A percentile compares a stretch with the other conserved stretches of the same genome.
These are phyloP conservation scores for Primulina eburnea DNA, from an alignment of 257 asterid species.

Conservation along the genomic window DNA sequence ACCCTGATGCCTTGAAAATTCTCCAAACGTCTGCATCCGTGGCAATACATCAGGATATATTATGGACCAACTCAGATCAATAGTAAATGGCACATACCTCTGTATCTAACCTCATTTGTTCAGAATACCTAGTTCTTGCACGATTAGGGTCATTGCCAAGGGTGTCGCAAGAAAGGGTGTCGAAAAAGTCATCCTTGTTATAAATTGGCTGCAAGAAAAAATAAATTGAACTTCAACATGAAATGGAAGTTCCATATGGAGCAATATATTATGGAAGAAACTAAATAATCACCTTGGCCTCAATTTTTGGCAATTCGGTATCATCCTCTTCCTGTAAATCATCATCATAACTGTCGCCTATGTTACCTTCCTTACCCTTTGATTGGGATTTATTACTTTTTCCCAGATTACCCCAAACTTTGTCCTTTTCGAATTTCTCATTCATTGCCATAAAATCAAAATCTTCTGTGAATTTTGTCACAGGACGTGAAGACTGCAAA, in stretches of 20 bases:
- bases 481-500: conserved; percentile 60
- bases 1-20: conserved; percentile 74
- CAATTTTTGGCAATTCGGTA: conserved; percentile 56
- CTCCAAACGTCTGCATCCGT: conserved; percentile 85
- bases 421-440: conserved; percentile 94
- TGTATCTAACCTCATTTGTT: conserved; percentile 86
- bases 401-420: conserved; percentile 98
- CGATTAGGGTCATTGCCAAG: conserved; percentile 46
- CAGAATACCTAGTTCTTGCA: conserved; percentile 82
- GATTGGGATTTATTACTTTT: conserved; percentile 50
- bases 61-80: neutral
- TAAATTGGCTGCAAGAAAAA: conserved; percentile 56
- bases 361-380: conserved; percentile 61
- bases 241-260: neutral
- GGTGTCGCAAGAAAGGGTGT: conserved; percentile 66
- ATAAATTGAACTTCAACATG: neutral
- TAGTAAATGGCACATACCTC: conserved; percentile 51
- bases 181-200: conserved; percentile 92
- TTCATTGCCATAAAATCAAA: conserved; percentile 95
- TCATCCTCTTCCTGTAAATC: conserved; percentile 49
- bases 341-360: conserved; percentile 56
- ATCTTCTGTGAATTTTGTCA: conserved; percentile 78
- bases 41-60: conserved; percentile 24
- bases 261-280: neutral
- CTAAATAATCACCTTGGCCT: conserved; percentile 46